Percentiles rank a stretch among this genome's conserved stretches.
Conservation (phyloP, 805 yeast genomes). For the Candida chilensis region DNA sequence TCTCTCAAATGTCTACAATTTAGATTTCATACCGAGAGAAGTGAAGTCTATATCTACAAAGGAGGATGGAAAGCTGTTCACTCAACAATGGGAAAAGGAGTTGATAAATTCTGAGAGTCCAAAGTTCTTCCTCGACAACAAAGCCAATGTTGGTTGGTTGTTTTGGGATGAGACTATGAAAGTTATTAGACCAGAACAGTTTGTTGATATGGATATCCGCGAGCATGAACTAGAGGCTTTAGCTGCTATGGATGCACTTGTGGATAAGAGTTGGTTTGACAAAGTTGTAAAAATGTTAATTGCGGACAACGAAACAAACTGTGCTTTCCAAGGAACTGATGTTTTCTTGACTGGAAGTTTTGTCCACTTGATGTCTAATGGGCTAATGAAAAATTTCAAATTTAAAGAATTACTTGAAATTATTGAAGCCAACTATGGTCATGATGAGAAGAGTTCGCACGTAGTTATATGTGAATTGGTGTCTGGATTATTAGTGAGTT, state of each 20-base stretch:
- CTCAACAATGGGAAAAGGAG: slow-evolving; percentile 37
- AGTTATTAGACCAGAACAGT: slow-evolving; percentile 29
- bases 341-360: slow-evolving; percentile 49
- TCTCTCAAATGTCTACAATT: slow-evolving; percentile 29
- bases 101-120: slow-evolving; percentile 38
- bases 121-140: slow-evolving; percentile 47
- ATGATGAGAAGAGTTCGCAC: slow-evolving; percentile 68
- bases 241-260: slow-evolving; percentile 25
- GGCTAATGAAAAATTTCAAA: slow-evolving; percentile 26
- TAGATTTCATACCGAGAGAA: slow-evolving; percentile 20
- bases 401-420: slow-evolving; percentile 45
- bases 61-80: slow-evolving; percentile 21
- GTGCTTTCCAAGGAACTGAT: slow-evolving; percentile 57
- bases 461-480: slow-evolving; percentile 65
- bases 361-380: slow-evolving; percentile 37
- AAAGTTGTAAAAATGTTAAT: slow-evolving; percentile 41
- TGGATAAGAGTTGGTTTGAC: slow-evolving; percentile 53
- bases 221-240: slow-evolving; percentile 33
- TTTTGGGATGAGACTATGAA: slow-evolving; percentile 59
- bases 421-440: slow-evolving; percentile 40
- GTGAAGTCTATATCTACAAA: slow-evolving; percentile 34
- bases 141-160: slow-evolving; percentile 55
- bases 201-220: slow-evolving; percentile 17
- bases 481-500: slow-evolving; percentile 50
- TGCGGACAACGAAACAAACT: slow-evolving; percentile 60